Percentiles rank a stretch among this genome's conserved stretches.
These are phyloP conservation scores for Globisporangium nagaii DNA, from an alignment of 352 stramenopile genomes.

Conservation along the genomic window DNA sequence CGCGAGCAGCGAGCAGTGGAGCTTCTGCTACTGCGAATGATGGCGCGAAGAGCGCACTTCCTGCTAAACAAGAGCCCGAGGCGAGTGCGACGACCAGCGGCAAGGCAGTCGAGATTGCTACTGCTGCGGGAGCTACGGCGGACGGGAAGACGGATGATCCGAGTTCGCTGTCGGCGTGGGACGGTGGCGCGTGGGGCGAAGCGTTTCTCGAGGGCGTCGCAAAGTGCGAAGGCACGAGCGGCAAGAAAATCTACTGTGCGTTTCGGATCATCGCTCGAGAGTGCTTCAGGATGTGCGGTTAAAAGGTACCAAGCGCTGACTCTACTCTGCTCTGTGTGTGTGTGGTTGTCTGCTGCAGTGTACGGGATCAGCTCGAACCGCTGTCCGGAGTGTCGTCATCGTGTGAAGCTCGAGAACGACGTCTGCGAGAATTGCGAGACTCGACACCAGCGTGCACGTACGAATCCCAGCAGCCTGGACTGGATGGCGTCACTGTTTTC, in stretches of 20 bases:
- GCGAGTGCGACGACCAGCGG: neutral
- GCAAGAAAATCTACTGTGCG: constrained; percentile 48
- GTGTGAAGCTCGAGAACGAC: constrained; percentile 23
- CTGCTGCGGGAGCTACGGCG: neutral
- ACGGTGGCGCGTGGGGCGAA: constrained; percentile 19
- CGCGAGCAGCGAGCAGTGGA: neutral
- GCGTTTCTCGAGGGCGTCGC: constrained; percentile 32
- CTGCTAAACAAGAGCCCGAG: neutral
- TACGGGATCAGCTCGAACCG: constrained; percentile 54
- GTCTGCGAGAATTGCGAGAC: constrained; percentile 44
- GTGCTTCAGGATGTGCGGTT: too few relatives aligned
- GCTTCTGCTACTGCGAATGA: neutral
- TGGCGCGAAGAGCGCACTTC: neutral
- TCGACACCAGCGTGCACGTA: constrained; percentile 25
- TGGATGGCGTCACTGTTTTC: neutral
- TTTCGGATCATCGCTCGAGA: too few relatives aligned
- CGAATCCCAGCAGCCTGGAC: too few relatives aligned
- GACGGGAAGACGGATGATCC: neutral
- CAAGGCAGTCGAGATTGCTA: neutral
- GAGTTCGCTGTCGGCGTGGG: neutral
- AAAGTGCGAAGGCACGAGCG: constrained; percentile 47
- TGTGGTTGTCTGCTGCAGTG: constrained; percentile 23
- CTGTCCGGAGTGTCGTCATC: constrained; percentile 39
- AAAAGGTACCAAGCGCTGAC: too few relatives aligned
- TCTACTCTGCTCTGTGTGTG: too few relatives aligned